Conservation (phyloP, 2,329 filamentous ascomycete species). For the Scedosporium dehoogii region DNA sequence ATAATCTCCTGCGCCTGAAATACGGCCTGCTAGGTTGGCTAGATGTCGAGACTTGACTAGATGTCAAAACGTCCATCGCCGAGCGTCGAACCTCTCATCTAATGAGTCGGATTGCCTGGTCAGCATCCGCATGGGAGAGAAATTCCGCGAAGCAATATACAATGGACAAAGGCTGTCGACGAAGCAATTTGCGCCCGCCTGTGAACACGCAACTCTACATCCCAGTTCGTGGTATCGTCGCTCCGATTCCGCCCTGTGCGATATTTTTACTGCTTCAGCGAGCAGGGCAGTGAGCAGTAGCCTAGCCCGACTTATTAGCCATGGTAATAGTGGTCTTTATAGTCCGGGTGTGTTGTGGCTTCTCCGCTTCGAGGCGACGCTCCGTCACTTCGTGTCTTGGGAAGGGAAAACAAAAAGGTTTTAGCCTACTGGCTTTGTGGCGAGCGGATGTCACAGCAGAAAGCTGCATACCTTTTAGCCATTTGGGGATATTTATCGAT, state of each 20-base stretch:
- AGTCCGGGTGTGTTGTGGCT: background rate
- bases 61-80: conserved; percentile 12
- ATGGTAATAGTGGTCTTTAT: conserved; percentile 1
- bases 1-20: conserved; percentile 7
- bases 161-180: conserved; percentile 1
- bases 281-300: conserved; percentile 42
- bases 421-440: background rate
- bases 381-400: background rate
- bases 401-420: background rate
- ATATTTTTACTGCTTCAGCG: conserved; percentile 17
- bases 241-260: background rate
- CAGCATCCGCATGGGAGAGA: conserved; percentile 29
- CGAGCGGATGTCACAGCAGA: background rate
- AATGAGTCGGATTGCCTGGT: conserved; percentile 32
- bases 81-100: conserved; percentile 6
- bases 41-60: conserved; percentile 20
- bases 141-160: conserved; percentile 1
- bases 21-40: background rate
- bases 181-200: conserved; percentile 7
- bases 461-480: background rate
- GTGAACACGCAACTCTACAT: background rate
- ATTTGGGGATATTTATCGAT: background rate
- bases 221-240: background rate
- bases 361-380: background rate
- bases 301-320: background rate